These are phyloP conservation scores for Solanum pinnatisectum DNA, from an alignment of 257 asterid species.

Conservation along the genomic window DNA sequence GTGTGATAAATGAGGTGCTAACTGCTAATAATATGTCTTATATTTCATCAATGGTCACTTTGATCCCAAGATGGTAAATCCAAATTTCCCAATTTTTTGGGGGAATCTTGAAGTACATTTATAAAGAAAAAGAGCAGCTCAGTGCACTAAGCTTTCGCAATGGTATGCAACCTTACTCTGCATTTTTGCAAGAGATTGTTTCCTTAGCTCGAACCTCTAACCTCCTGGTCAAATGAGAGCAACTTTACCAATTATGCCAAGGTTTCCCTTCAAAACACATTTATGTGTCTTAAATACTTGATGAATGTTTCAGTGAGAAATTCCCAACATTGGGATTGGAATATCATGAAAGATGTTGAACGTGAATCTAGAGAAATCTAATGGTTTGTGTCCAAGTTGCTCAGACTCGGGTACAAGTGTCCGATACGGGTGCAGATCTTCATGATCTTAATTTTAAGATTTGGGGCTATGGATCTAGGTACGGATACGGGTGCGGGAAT, in stretches of 20 bases:
- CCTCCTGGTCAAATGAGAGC: background rate
- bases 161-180: background rate
- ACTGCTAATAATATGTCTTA: background rate
- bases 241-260: background rate
- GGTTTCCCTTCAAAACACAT: background rate
- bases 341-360: background rate
- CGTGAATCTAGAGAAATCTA: background rate
- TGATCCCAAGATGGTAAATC: background rate
- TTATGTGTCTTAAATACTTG: background rate
- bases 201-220: background rate
- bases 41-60: background rate
- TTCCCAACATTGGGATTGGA: background rate
- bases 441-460: background rate
- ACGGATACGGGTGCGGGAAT: background rate
- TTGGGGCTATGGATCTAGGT: background rate
- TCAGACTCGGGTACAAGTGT: background rate
- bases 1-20: background rate
- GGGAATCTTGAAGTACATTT: background rate
- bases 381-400: background rate
- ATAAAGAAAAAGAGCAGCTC: background rate
- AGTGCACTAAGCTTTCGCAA: background rate
- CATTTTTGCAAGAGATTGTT: background rate
- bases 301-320: background rate
- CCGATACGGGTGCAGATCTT: background rate
- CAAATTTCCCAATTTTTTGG: background rate